phyloP scores from a whole-genome alignment of 768 basidiomycete genomes.

The Lyophyllum atratum region DNA sequence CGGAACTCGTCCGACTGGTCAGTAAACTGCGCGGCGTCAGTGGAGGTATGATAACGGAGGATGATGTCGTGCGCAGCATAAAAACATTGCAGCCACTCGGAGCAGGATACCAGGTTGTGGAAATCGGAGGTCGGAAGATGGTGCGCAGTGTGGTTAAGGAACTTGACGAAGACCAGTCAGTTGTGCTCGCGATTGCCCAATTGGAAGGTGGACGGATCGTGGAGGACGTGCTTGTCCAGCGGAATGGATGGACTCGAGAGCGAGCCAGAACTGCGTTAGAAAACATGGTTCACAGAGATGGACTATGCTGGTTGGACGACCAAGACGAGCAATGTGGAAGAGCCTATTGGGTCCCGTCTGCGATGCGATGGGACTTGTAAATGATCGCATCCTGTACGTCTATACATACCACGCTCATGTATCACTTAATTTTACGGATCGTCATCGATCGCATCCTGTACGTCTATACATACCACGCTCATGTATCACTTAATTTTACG shows the following conservation, averaged over 20 bases:
- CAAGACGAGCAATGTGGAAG: conserved; percentile 69
- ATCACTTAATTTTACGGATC: not conserved
- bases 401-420: not conserved
- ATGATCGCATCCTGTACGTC: not conserved
- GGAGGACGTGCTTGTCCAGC: conserved; percentile 56
- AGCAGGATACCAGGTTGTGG: conserved; percentile 87
- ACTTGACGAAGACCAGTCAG: conserved; percentile 86
- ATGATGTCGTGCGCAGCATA: conserved; percentile 83
- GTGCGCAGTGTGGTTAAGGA: conserved; percentile 89
- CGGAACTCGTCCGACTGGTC: conserved; percentile 80
- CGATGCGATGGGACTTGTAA: conserved; percentile 81
- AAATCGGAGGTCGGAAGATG: conserved; percentile 75
- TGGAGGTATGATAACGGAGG: conserved; percentile 75
- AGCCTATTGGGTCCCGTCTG: conserved; percentile 88
- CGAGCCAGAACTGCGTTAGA: conserved; percentile 79
- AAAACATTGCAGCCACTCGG: conserved; percentile 86
- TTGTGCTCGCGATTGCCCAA: conserved; percentile 75
- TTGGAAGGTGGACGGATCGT: conserved; percentile 70
- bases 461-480: no score
- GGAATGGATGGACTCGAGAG: conserved; percentile 77
- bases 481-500: no score
- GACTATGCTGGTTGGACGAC: conserved; percentile 93
- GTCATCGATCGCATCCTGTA: no score
- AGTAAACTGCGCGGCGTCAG: conserved; percentile 71
- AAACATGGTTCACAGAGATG: conserved; percentile 89